Evolutionary conservation across 2,329 filamentous ascomycete species (phyloP).

Genomic region (Teratosphaeria nubilosa): DNA sequence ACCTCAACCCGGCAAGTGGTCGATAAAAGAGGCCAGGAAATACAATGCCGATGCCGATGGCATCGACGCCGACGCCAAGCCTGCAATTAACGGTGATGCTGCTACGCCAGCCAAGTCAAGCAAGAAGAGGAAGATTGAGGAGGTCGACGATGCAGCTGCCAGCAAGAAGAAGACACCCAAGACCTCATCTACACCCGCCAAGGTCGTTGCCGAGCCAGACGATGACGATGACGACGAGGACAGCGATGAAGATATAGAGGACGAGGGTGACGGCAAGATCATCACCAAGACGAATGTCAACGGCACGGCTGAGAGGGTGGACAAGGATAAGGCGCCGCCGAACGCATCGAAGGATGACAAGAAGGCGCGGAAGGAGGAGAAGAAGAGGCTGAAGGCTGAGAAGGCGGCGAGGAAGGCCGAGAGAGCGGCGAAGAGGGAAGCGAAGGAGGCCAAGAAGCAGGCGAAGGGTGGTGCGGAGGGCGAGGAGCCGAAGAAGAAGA

Average conservation of each 20-base stretch:
- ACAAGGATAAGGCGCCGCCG: conserved; percentile 4
- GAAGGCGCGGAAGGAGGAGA: conserved; percentile 19
- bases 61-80: conserved; percentile 57
- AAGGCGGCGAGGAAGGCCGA: conserved; percentile 15
- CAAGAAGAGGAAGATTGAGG: conserved; percentile 38
- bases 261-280: conserved; percentile 25
- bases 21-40: conserved; percentile 82
- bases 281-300: conserved; percentile 13
- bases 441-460: conserved; percentile 30
- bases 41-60: conserved; percentile 95
- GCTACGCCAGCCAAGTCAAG: conserved; percentile 30
- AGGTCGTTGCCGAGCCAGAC: conserved; percentile 7
- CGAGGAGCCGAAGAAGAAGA: conserved; percentile 16
- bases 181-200: conserved; percentile 2
- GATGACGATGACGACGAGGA: conserved; percentile 27
- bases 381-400: conserved; percentile 16
- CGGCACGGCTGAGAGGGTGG: conserved; percentile 9
- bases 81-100: conserved; percentile 45
- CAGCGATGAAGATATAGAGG: conserved; percentile 31
- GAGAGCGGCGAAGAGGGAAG: conserved; percentile 28
- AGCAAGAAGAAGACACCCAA: conserved; percentile 7
- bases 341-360: conserved; percentile 14
- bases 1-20: conserved; percentile 61
- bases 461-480: conserved; percentile 39
- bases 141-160: conserved; percentile 26